These are phyloP conservation scores for Ophiostoma sp. DNA, from an alignment of 2,329 filamentous ascomycete species.

Conservation along the genomic window DNA sequence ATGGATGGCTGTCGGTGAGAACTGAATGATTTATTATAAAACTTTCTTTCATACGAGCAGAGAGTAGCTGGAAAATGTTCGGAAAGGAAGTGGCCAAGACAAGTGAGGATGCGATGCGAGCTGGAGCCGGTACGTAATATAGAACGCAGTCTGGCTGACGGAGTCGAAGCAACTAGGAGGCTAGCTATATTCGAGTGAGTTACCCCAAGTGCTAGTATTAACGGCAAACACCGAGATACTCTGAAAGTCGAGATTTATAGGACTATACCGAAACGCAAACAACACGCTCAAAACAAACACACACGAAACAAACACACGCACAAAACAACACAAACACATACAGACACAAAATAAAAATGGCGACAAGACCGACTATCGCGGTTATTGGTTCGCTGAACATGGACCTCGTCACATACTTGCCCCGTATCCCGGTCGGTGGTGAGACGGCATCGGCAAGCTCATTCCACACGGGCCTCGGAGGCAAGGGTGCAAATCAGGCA, in stretches of 20 bases:
- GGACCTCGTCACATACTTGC: slow-evolving; percentile 83
- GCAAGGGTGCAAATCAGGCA: slow-evolving; percentile 94
- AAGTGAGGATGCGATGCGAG: background rate
- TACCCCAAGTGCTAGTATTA: background rate
- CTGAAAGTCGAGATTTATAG: background rate
- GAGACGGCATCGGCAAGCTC: slow-evolving; percentile 79
- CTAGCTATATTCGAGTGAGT: background rate
- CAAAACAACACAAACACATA: background rate
- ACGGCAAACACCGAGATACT: background rate
- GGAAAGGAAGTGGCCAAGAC: background rate
- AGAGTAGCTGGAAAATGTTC: background rate
- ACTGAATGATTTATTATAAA: too few relatives aligned
- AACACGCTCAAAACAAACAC: background rate
- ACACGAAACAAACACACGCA: too few relatives aligned
- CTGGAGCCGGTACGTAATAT: background rate
- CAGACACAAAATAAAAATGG: background rate
- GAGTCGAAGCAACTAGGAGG: background rate
- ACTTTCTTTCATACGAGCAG: too few relatives aligned
- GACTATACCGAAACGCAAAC: background rate
- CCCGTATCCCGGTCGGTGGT: slow-evolving; percentile 74
- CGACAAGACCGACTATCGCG: slow-evolving; percentile 54
- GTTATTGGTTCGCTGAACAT: slow-evolving; percentile 91
- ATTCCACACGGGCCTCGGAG: slow-evolving; percentile 76
- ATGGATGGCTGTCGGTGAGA: too few relatives aligned
- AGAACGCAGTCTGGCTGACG: background rate